Evolutionary conservation across 1,284 basidiomycete species (phyloP), one percentile per base, ranked within the genome.

Genomic region (Ceratobasidium sp.): DNA sequence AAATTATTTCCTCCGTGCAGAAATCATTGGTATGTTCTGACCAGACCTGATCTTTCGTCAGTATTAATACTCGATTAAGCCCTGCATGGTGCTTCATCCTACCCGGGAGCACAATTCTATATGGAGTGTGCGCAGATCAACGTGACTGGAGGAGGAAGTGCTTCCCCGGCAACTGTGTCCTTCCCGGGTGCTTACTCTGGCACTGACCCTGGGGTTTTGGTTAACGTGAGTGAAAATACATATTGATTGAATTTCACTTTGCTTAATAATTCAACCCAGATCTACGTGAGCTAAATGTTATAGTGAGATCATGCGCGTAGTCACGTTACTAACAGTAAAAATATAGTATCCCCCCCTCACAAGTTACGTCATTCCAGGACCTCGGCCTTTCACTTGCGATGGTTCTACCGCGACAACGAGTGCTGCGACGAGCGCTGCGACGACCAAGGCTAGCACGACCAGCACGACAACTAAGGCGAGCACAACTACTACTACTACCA

Each of bases 1-100:
- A 35, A 82, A 87, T 78, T 87, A 86, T 77, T 81, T 87, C 54
- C 80, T 87, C 66, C 85, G 85, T 55, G 84, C 85, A 23, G 85
- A 87, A 77, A 85, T 85, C 58, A 85, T 87, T 76, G 86, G 63
- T 66, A 38, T n/a, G 63, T 46, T 18, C 3, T 30, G 26, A 5
- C 16, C 30, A 85, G 84, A 83, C 62, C 59, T 82, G 77, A 16
- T 21, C 38, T 18, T 21, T 7, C n/a, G 13, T 23, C 21, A 28
- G 63, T 46, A 18, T 30, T 70, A 23, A 54, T 41, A 38, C 82
- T 86, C 30, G 85, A 86, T 77, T n/a, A 16, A 63, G 72, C 55
- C 41, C 46, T 69, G 35, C 66, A 69, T 38, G 26, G 21, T 43
- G 66, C 66, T 26, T 21, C 35, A 26, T 35, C 52, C 13, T 47